Evolutionary conservation across 306 rosid species (phyloP), one percentile per base, ranked within the genome.

Genomic region (Cercis canadensis): DNA sequence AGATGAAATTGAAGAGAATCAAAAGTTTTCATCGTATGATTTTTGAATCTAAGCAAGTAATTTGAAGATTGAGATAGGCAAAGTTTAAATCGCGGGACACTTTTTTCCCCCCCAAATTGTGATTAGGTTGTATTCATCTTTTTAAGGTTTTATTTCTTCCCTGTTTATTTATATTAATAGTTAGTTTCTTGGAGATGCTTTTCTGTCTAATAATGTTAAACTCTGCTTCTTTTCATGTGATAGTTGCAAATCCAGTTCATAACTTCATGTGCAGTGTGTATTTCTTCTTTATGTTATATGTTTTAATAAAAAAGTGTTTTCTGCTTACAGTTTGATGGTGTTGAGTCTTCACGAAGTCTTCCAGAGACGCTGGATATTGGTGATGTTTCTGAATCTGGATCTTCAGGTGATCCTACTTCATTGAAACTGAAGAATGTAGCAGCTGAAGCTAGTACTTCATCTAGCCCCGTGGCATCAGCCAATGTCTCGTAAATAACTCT

Each of bases 341-440:
- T 46, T 31, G 93, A 75, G 52, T 47, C 84, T 69, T 78, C 87
- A 61, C 90, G 81, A 77, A 79, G 62, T 75, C 99, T 91, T 62
- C 97, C 99, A 11, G 97, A 91, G 34, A 76, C 89, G 14, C 76
- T 91, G 85, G 96, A 87, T 66, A 87, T 89, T n/a, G 96, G 95
- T 8, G 97, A 95, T 79, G 90, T 85, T 66, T 86, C 95, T 17
- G 96, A 89, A 77, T 76, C 85, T 40, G 86, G 62, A 40, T 11
- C 78, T 46, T 57, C 83, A 56, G 74, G 56, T 64, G 80, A 81
- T 47, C 44, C 53, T 50, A 81, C 81, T 47, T 62, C 89, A 37
- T 60, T 79, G 73, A 86, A 85, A 72, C 80, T 65, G 87, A 85
- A 87, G 86, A 80, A 65, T 21, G 81, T 86, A 31, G 74, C 86